Base-by-base conservation (phyloP, 2,329 filamentous ascomycete species). In the Leptographium wingfieldii region DNA sequence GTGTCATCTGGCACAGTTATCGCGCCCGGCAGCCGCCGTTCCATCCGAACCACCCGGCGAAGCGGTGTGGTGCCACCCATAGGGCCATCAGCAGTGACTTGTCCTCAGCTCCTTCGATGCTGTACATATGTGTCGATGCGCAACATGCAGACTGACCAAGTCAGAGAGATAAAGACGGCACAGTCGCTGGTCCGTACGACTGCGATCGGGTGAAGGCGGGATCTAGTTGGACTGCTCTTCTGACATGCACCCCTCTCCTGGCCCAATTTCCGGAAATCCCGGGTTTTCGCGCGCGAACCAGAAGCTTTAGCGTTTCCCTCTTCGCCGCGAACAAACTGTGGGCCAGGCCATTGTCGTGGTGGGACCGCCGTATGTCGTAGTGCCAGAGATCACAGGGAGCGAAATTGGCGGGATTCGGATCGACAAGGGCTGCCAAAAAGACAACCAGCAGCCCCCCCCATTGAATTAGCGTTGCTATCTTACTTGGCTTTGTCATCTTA, bases 221-320 rank as follows among this genome's bases (percentile, higher is more conserved):
- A 55, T 55, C 53, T 14, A 10, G 27, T 19, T 31, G 27, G 14
- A 7, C 25, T 25, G 22, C 48, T 48, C 43, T 38, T 31, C 19
- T 31, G 22, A 55, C 22, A 19, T 16, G 38, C 25, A 4, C 31
- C 11, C 11, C 55, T 9, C 29, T 29, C 38, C 56, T 46, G 35
- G 55, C 27, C 43, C 58, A 59, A 59, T 59, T 56, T 59, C 58
- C 58, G 58, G 58, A 59, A 55, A 25, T 43, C 31, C 57, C 57
- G 57, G 57, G 40, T 46, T 40, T 46, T 43, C 40, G 19, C 31
- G 19, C 52, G 52, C 40, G 38, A 49, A 55, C 58, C 58, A 38
- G 22, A 40, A 46, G 14, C 54, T 9, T 16, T 40, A 56, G 9
- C 54, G 29, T 14, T 14, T n/a, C 5, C n/a, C 31, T 22, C 38